phyloP scores from a whole-genome alignment of 2,329 filamentous ascomycete species.

The Boeremia lycopersici region DNA sequence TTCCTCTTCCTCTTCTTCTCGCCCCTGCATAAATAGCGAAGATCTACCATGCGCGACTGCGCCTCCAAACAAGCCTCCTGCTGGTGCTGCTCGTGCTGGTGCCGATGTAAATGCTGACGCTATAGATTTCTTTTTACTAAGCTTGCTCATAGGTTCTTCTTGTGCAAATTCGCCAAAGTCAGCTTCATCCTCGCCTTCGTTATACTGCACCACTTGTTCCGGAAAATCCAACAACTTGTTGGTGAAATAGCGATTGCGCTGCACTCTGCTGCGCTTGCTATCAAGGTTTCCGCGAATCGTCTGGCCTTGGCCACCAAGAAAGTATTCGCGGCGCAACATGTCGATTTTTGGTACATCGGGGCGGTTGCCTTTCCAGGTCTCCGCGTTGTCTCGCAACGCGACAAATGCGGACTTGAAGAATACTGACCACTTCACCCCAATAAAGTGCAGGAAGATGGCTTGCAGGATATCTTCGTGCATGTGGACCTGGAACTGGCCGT shows the following conservation, averaged over 20 bases:
- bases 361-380: constrained; percentile 29
- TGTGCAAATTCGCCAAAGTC: constrained; percentile 16
- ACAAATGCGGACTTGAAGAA: constrained; percentile 37
- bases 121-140: background rate
- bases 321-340: constrained; percentile 32
- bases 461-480: constrained; percentile 42
- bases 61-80: background rate
- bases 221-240: constrained; percentile 34
- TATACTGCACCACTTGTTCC: constrained; percentile 27
- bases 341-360: constrained; percentile 25
- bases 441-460: constrained; percentile 42
- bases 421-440: constrained; percentile 41
- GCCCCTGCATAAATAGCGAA: background rate
- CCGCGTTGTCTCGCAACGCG: constrained; percentile 20
- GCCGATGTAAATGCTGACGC: background rate
- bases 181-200: constrained; percentile 43
- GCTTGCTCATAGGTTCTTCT: background rate
- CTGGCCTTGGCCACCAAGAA: constrained; percentile 23
- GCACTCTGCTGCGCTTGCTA: constrained; percentile 23
- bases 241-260: constrained; percentile 32
- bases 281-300: constrained; percentile 19
- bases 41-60: background rate
- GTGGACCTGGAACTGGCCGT: constrained; percentile 35
- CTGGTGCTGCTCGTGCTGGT: background rate
- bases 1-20: background rate